Evolutionary conservation across 306 rosid genomes (phyloP).

Genomic region (Trifolium repens): DNA sequence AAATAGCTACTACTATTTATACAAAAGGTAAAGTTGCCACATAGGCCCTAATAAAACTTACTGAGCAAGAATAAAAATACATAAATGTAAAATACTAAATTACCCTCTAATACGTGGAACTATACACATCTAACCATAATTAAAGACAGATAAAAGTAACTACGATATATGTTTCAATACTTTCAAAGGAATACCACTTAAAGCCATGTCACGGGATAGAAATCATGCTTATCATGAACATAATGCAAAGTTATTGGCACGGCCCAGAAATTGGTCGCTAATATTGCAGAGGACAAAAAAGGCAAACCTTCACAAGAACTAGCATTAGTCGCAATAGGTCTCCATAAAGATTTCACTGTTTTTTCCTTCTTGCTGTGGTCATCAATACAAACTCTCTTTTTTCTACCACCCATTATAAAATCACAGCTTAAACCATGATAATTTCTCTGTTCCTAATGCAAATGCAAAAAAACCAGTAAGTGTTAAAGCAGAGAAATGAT

Average conservation of each 20-base stretch:
- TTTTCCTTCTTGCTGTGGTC: constrained; percentile 50
- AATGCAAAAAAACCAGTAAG: not conserved
- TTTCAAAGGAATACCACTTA: not conserved
- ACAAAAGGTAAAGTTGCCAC: no score
- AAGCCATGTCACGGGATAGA: not conserved
- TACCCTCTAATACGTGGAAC: no score
- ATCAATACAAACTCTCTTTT: constrained; percentile 45
- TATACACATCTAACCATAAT: not conserved
- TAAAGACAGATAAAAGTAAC: constrained; percentile 23
- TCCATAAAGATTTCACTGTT: constrained; percentile 53
- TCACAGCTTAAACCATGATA: constrained; percentile 53
- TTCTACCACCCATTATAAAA: constrained; percentile 57
- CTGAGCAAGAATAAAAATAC: no score
- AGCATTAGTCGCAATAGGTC: constrained; percentile 64
- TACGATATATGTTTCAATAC: not conserved
- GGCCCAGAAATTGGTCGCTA: not conserved
- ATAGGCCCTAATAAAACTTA: no score
- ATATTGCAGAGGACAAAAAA: not conserved
- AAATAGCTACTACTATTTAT: no score
- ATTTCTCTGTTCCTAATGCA: constrained; percentile 47
- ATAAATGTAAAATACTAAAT: no score
- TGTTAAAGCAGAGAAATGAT: not conserved
- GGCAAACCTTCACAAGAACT: constrained; percentile 63
- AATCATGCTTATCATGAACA: not conserved
- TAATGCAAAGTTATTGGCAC: not conserved